phyloP scores from a whole-genome alignment of 2,329 filamentous ascomycete species.

The Chaetomium sp. region DNA sequence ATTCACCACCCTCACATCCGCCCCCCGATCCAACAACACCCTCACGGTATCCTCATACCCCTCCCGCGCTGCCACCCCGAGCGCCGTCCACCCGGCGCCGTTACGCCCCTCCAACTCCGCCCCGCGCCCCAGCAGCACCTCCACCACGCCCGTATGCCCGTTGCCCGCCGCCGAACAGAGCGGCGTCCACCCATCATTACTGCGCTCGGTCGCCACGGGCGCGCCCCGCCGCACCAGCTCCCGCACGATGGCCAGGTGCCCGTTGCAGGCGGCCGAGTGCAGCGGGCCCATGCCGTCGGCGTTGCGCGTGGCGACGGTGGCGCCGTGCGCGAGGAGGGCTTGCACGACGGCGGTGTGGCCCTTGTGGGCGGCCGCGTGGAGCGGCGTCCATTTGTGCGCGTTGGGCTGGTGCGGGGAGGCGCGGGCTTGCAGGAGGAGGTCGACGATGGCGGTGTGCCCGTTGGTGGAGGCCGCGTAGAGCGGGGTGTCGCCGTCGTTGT shows the following conservation, averaged over 20 bases:
- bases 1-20: background rate
- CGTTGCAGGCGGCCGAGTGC: background rate
- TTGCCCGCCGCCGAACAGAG: background rate
- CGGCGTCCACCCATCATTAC: background rate
- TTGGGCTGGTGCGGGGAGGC: background rate
- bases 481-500: background rate
- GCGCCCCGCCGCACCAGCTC: background rate
- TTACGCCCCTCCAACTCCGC: background rate
- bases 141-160: background rate
- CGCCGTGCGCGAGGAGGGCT: background rate
- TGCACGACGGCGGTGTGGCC: background rate
- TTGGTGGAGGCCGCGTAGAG: background rate
- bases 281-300: background rate
- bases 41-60: background rate
- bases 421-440: background rate
- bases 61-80: background rate
- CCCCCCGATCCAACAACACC: background rate
- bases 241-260: background rate
- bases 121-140: background rate
- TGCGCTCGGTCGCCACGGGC: background rate
- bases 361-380: constrained; percentile 8
- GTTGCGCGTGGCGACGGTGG: background rate
- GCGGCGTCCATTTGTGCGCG: background rate
- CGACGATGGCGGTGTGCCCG: constrained; percentile 1
- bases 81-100: background rate